Evolutionary conservation across 2,329 filamentous ascomycete species (phyloP).

Genomic region (Huntiella decipiens): DNA sequence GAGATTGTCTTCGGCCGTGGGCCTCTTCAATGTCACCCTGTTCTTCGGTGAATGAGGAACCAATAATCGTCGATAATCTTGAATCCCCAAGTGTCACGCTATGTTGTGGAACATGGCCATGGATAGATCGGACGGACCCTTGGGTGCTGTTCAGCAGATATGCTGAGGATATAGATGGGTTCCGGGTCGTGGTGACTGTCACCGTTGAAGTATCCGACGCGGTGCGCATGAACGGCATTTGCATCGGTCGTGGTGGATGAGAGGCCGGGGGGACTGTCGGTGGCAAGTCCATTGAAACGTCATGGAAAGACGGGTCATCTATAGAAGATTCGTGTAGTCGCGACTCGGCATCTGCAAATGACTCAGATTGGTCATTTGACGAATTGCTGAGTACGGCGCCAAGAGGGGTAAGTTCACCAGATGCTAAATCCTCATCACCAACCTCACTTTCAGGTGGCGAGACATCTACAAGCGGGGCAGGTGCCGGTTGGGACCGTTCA

Average conservation of each 20-base stretch:
- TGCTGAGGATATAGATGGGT: constrained; percentile 31
- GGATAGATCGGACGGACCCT: constrained; percentile 19
- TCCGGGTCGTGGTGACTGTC: constrained; percentile 28
- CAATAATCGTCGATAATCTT: too few relatives aligned
- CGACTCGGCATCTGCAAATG: not conserved
- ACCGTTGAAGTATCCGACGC: constrained; percentile 8
- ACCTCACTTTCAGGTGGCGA: constrained; percentile 1
- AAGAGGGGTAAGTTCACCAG: constrained; percentile 5
- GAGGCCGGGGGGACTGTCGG: constrained; percentile 12
- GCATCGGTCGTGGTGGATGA: constrained; percentile 19
- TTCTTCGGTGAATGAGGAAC: too few relatives aligned
- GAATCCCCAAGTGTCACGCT: constrained; percentile 20
- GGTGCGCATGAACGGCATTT: constrained; percentile 37
- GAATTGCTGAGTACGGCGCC: not conserved
- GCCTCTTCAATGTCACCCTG: too few relatives aligned
- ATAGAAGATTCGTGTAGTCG: not conserved
- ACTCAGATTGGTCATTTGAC: constrained; percentile 3
- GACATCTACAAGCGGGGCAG: constrained; percentile 19
- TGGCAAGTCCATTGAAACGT: constrained; percentile 10
- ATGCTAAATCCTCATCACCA: constrained; percentile 9
- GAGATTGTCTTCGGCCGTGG: too few relatives aligned
- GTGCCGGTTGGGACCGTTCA: constrained; percentile 13
- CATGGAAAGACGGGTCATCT: constrained; percentile 1
- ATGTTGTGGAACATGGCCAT: constrained; percentile 38
- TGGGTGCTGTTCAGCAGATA: constrained; percentile 25